phyloP scores from a whole-genome alignment of 768 basidiomycete species.

The Lactifluus echinatus region DNA sequence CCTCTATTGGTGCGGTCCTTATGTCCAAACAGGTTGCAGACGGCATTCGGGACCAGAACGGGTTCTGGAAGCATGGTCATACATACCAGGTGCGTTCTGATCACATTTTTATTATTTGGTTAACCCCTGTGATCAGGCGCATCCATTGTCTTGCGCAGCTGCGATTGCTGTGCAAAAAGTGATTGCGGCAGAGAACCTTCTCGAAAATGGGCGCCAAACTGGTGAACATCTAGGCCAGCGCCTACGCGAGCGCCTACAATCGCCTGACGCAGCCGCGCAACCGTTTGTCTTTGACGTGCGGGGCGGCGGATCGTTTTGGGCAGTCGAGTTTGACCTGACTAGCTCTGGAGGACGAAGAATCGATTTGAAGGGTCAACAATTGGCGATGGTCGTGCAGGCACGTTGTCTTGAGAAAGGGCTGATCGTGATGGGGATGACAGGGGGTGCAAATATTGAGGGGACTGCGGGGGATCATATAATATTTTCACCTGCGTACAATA shows the following conservation, averaged over 20 bases:
- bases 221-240: constrained; percentile 51
- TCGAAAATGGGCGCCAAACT: constrained; percentile 50
- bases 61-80: constrained; percentile 77
- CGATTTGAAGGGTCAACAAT: constrained; percentile 43
- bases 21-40: constrained; percentile 63
- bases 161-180: constrained; percentile 75
- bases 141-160: constrained; percentile 71
- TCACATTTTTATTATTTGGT: neutral
- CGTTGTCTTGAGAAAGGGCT: constrained; percentile 58
- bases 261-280: constrained; percentile 47
- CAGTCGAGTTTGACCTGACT: constrained; percentile 70
- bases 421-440: constrained; percentile 65
- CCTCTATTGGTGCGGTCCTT: constrained; percentile 73
- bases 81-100: constrained; percentile 57
- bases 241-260: constrained; percentile 45
- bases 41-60: constrained; percentile 59
- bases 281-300: constrained; percentile 74
- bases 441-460: constrained; percentile 61
- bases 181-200: constrained; percentile 59
- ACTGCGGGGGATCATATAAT: constrained; percentile 66
- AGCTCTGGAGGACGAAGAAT: constrained; percentile 33
- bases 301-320: constrained; percentile 80
- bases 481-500: constrained; percentile 74
- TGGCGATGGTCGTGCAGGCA: constrained; percentile 66
- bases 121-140: constrained; percentile 35